phyloP scores from a whole-genome alignment of 441 rosid species.

The Eruca vesicaria region DNA sequence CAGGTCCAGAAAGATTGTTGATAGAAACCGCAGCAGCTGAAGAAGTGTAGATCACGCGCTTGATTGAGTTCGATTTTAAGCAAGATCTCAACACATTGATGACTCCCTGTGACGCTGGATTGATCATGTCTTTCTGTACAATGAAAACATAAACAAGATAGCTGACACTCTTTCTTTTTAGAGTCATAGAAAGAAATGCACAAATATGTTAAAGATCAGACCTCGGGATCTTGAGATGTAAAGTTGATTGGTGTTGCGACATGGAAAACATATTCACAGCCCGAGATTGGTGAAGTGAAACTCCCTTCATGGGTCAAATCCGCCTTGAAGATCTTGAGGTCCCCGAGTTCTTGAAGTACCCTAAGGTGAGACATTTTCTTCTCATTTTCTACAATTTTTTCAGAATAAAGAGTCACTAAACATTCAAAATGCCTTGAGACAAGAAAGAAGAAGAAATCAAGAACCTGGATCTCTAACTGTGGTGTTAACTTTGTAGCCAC shows the following conservation, averaged over 20 bases:
- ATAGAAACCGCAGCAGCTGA: constrained; percentile 78
- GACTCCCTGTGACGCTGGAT: constrained; percentile 80
- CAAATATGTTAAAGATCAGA: constrained; percentile 7
- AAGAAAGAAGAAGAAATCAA: neutral
- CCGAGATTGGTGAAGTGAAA: constrained; percentile 54
- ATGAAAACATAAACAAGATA: neutral
- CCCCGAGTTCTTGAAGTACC: constrained; percentile 57
- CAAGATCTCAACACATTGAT: constrained; percentile 72
- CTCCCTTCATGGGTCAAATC: constrained; percentile 69
- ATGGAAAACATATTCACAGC: constrained; percentile 75
- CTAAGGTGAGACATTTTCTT: constrained; percentile 62
- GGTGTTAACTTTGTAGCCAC: constrained; percentile 73
- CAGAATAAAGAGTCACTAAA: neutral
- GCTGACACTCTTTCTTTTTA: neutral
- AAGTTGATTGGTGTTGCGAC: constrained; percentile 91
- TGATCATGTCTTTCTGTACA: constrained; percentile 76
- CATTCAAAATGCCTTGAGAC: neutral
- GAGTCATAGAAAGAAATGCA: neutral
- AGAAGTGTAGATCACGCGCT: constrained; percentile 73
- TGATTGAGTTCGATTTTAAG: constrained; percentile 56
- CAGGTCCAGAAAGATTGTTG: constrained; percentile 57
- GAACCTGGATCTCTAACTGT: constrained; percentile 82
- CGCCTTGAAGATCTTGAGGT: constrained; percentile 59
- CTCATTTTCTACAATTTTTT: constrained; percentile 45
- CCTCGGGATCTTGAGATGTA: constrained; percentile 89